Base-by-base conservation (phyloP, 805 yeast genomes). In the Scheffersomyces coipomensis region DNA sequence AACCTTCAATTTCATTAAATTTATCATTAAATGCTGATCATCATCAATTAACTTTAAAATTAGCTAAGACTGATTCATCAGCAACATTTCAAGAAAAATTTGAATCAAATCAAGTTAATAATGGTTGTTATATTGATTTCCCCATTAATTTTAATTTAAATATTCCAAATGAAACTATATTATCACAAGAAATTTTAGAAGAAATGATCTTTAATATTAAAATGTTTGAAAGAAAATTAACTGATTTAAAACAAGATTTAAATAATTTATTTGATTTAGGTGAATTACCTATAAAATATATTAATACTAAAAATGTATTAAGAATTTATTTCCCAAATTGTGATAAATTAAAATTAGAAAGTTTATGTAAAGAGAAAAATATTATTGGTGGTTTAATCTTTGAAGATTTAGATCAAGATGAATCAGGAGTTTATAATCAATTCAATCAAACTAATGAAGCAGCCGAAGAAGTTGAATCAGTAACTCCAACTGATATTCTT, bases 241-340 rank as follows among this genome's bases (percentile, higher is more conserved):
- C 64, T 15, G 70, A 66, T 26, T 60, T 81, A 23, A 59, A 68
- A 45, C 54, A 62, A 17, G 75, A 74, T 44, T 62, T 79, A 34
- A 49, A 62, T 29, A 53, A 55, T 32, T 66, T 79, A 27, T 66
- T 79, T 42, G 76, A 79, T 22, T 76, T 82, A 40, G 93, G 93
- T 2, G 79, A 81, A 45, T 75, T 81, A 46, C 88, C 86, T 7
- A 66, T 84, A 39, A 68, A 79, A 34, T 60, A 76, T 38, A 68
- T 68, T 33, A 52, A 61, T 27, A 55, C 62, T 10, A 62, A 68
- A 22, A 59, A 58, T 38, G 53, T 62, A 22, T 50, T 80, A 37
- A 64, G 83, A 47, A 77, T 83, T 11, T 83, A 77, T 55, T 86
- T 88, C 63, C 88, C 91, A 24, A 85, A 84, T 55, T 73, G 84